These are phyloP conservation scores for Cladophialophora psammophila DNA, from an alignment of 2,329 filamentous ascomycete species.

Conservation along the genomic window DNA sequence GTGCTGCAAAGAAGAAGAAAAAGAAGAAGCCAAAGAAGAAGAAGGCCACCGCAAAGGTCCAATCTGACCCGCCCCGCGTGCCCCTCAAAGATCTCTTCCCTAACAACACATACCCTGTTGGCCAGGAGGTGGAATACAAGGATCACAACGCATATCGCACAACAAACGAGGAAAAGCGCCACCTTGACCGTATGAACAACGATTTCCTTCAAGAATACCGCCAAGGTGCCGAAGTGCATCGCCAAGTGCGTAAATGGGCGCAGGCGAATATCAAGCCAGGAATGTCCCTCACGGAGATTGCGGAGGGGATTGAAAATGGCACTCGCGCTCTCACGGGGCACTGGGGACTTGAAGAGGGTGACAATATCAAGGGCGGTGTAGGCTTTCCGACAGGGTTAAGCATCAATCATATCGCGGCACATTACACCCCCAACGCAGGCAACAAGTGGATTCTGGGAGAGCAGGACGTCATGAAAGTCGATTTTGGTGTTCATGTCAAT, in stretches of 20 bases:
- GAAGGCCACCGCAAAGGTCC: conserved; percentile 65
- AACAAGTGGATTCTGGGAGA: conserved; percentile 75
- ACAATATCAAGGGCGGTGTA: conserved; percentile 79
- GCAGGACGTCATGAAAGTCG: conserved; percentile 75
- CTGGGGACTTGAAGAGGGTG: conserved; percentile 76
- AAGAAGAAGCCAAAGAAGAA: conserved; percentile 79
- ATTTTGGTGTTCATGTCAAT: conserved; percentile 75
- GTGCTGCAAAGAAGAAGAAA: conserved; percentile 81
- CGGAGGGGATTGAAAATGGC: conserved; percentile 84
- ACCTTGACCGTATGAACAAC: conserved; percentile 79
- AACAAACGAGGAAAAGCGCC: conserved; percentile 83
- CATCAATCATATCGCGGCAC: conserved; percentile 83
- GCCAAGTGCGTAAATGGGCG: conserved; percentile 84
- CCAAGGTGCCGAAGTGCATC: conserved; percentile 85
- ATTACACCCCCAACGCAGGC: conserved; percentile 86
- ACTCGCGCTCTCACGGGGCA: conserved; percentile 80
- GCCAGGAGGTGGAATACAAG: conserved; percentile 78
- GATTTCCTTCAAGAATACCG: conserved; percentile 83
- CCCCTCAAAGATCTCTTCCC: conserved; percentile 77
- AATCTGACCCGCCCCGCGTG: conserved; percentile 79
- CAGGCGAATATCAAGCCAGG: conserved; percentile 82
- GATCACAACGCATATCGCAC: conserved; percentile 81
- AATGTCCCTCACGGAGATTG: conserved; percentile 79
- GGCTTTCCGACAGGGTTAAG: conserved; percentile 86
- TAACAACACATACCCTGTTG: conserved; percentile 74